Evolutionary conservation across 345 rosid species (phyloP).

Genomic region (Erucastrum elatum): DNA sequence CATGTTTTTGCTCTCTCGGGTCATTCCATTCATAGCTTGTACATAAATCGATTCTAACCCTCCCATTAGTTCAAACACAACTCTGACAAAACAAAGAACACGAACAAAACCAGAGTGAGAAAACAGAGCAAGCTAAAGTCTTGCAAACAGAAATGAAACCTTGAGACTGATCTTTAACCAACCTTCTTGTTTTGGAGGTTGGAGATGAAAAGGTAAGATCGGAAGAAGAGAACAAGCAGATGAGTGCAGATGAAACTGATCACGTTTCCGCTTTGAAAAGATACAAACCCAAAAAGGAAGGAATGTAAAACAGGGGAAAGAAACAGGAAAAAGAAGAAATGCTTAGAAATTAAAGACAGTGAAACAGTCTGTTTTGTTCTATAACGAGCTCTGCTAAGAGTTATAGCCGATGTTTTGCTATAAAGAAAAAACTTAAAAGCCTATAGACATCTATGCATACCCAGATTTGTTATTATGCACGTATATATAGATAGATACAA

Average conservation of each 20-base stretch:
- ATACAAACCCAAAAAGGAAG: constrained; percentile 3
- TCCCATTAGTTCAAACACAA: constrained; percentile 50
- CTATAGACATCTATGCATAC: constrained; percentile 30
- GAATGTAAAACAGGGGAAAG: neutral
- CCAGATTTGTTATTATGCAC: constrained; percentile 32
- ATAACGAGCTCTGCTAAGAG: constrained; percentile 25
- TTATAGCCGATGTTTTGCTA: constrained; percentile 30
- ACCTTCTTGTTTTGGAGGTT: constrained; percentile 17
- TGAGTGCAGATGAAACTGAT: constrained; percentile 6
- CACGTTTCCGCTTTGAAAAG: constrained; percentile 4
- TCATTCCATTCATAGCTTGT: constrained; percentile 36
- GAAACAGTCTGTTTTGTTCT: constrained; percentile 15
- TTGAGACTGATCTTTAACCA: neutral
- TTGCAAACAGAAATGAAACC: neutral
- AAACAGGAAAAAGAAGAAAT: constrained; percentile 7
- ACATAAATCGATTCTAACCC: constrained; percentile 44
- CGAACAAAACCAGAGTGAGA: constrained; percentile 13
- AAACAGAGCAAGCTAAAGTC: constrained; percentile 17
- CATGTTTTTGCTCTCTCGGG: constrained; percentile 11
- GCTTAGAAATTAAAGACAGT: too few species aligned
- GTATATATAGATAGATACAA: neutral
- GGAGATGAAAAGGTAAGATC: constrained; percentile 1
- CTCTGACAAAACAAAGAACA: neutral
- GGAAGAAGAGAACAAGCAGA: constrained; percentile 20
- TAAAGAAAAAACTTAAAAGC: constrained; percentile 35